Percentiles rank a stretch among this genome's conserved stretches.
Conservation (phyloP, 306 rosid genomes). For the Mimosa bimucronata region DNA sequence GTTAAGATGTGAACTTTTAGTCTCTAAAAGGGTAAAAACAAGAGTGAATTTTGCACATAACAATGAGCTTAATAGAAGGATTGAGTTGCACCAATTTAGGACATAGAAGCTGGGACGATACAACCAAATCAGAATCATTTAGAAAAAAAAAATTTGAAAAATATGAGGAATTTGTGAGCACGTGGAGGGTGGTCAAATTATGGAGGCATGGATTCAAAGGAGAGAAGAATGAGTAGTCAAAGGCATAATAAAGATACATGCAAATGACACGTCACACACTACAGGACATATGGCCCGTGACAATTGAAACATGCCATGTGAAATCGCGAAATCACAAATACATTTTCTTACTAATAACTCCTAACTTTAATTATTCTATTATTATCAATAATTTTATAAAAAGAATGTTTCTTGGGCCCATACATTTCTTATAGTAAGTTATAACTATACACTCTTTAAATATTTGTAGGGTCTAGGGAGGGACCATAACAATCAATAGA, state of each 20-base stretch:
- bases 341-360: slow-evolving; percentile 21
- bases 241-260: background rate
- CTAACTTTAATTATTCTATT: background rate
- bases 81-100: no score
- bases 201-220: background rate
- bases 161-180: background rate
- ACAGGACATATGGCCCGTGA: slow-evolving; percentile 5
- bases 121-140: no score
- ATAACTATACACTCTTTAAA: background rate
- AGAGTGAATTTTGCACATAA: no score
- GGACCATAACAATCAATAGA: background rate
- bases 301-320: slow-evolving; percentile 42
- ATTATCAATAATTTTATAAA: slow-evolving; percentile 1
- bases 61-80: no score
- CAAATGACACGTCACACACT: background rate
- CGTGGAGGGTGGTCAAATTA: background rate
- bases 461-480: slow-evolving; percentile 15
- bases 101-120: no score
- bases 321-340: background rate
- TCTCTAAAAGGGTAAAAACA: no score
- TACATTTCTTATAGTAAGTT: slow-evolving; percentile 5
- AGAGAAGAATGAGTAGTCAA: background rate
- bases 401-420: slow-evolving; percentile 44
- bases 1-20: no score
- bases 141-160: no score